Base-by-base conservation (phyloP, 768 basidiomycete species). In the Rubroboletus satanas region DNA sequence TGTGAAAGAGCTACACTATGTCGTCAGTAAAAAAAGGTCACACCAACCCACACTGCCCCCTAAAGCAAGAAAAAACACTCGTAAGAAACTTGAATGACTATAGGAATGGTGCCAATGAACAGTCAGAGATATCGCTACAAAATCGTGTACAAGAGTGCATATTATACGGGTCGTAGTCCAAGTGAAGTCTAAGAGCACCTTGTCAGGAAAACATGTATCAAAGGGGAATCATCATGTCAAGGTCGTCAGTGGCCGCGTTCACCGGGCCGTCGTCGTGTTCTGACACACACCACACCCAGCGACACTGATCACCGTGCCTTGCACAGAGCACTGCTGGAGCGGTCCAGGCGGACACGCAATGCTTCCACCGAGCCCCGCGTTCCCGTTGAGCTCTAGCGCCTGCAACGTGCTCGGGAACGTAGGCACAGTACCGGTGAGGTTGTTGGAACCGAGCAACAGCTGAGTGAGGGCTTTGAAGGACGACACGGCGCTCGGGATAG, bases 391-490 rank as follows among this genome's bases (percentile, higher is more conserved):
- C 29, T 66, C 59, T 21, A 78, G 61, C 3, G 64, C 64, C 47
- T 74, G 71, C 35, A 78, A 54, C 9, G 66, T 62, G 26, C 66
- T 41, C 3, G 77, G 76, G 57, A 77, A 71, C 5, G 63, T 54
- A 4, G 75, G 74, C 18, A 76, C 62, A 6, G 72, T 61, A 7
- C 68, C 66, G 0, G 69, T 61, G 38, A 77, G 65, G 56, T 74
- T 70, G 60, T 71, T 78, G 38, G 67, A 65, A 45, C 74, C 65
- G 0, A 78, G 71, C 41, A 77, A 65, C 14, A 78, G 62, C 52
- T 76, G 74, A 0, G 62, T 64, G 18, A 78, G 72, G 1, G 67
- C 59, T 18, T 61, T 62, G 23, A 76, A 63, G 18, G 73, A 69
- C 8, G 71, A 69, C 31, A 78, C 51, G 6, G 63, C 38, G 7